Conservation (phyloP, 1,284 basidiomycete genomes). For the Ceratobasidium sp. region DNA sequence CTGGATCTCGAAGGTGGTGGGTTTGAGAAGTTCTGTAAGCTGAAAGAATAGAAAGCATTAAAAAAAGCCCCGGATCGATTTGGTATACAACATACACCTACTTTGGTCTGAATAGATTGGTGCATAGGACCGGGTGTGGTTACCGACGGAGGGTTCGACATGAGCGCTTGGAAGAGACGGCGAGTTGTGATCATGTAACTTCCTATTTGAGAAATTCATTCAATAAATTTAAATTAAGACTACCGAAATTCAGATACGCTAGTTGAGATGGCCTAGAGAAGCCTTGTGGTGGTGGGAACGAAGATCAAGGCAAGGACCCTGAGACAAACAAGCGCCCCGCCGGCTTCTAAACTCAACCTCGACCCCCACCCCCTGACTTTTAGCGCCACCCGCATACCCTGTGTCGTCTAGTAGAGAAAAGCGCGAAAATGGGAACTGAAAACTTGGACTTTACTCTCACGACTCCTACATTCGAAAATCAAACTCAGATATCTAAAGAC, state of each 20-base stretch:
- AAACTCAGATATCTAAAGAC: constrained; percentile 6
- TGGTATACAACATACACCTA: constrained; percentile 45
- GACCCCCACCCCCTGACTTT: neutral
- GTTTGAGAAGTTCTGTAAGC: constrained; percentile 65
- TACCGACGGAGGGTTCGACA: constrained; percentile 16
- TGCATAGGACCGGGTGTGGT: constrained; percentile 54
- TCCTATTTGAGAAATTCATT: neutral
- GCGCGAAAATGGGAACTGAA: neutral
- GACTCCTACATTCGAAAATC: constrained; percentile 9
- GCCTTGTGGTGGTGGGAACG: constrained; percentile 6
- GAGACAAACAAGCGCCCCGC: neutral
- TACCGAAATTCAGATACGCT: too few species aligned
- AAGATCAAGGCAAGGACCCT: neutral
- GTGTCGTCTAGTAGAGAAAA: neutral
- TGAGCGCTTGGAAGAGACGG: constrained; percentile 14
- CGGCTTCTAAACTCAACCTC: neutral
- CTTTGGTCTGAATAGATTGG: constrained; percentile 62
- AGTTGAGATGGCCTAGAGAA: neutral
- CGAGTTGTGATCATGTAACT: constrained; percentile 26
- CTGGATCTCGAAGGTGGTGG: constrained; percentile 64
- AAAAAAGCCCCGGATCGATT: neutral
- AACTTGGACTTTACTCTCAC: neutral
- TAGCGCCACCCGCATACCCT: neutral
- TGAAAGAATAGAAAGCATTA: constrained; percentile 46
- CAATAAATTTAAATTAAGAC: neutral